Evolutionary conservation across 1,139 yeast genomes (phyloP).

Genomic region (Taphrina sp.): DNA sequence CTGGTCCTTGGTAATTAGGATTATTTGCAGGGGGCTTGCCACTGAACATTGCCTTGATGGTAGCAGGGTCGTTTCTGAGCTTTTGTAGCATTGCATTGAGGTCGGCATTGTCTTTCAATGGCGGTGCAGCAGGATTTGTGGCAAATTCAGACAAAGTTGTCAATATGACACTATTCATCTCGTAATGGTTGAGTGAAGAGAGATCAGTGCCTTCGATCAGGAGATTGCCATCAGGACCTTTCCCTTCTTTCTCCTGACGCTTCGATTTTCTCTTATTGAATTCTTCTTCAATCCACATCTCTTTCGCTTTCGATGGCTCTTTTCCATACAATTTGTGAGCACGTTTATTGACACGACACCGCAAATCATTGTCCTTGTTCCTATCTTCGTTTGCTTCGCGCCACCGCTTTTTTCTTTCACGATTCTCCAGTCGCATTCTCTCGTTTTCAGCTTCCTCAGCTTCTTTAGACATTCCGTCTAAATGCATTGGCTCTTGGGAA

Average conservation of each 20-base stretch:
- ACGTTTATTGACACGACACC: conserved; percentile 70
- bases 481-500: conserved; percentile 8
- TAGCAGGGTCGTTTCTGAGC: conserved; percentile 16
- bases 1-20: background rate
- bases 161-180: conserved; percentile 28
- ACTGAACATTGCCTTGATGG: conserved; percentile 10
- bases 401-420: conserved; percentile 89
- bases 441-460: conserved; percentile 27
- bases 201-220: conserved; percentile 29
- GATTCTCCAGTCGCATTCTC: conserved; percentile 54
- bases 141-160: conserved; percentile 21
- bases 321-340: conserved; percentile 70
- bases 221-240: conserved; percentile 26
- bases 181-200: conserved; percentile 14
- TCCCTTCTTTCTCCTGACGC: conserved; percentile 44
- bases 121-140: conserved; percentile 14
- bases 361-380: conserved; percentile 81
- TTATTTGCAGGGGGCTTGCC: conserved; percentile 2
- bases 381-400: conserved; percentile 76
- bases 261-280: conserved; percentile 63
- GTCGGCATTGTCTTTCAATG: conserved; percentile 17
- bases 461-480: conserved; percentile 5
- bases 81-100: conserved; percentile 17
- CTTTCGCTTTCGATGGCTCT: conserved; percentile 55
- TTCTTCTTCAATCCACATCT: conserved; percentile 75